Conservation (phyloP, 441 rosid genomes). For the Hypseocharis bilobata region DNA sequence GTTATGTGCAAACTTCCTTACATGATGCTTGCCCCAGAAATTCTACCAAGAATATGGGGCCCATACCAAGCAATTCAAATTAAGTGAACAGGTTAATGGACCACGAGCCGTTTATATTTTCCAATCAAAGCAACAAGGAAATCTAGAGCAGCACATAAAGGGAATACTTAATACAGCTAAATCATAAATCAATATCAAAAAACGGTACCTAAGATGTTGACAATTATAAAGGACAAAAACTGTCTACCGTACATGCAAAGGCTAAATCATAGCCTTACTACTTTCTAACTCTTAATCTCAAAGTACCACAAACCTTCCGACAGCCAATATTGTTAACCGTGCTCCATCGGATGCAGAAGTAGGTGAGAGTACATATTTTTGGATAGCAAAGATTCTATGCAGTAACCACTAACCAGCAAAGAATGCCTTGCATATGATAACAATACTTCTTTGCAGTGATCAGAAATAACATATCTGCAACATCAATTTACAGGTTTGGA, state of each 20-base stretch:
- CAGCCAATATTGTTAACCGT: constrained; percentile 19
- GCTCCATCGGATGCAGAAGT: constrained; percentile 22
- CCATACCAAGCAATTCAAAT: neutral
- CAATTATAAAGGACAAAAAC: neutral
- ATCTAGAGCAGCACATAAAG: neutral
- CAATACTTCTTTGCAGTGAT: constrained; percentile 11
- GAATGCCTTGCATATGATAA: constrained; percentile 5
- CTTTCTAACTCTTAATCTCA: too few relatives aligned
- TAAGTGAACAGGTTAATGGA: neutral
- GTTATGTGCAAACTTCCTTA: too few relatives aligned
- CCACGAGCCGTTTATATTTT: neutral
- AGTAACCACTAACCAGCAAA: constrained; percentile 19
- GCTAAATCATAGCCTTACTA: neutral
- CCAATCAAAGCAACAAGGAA: neutral
- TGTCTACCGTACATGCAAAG: neutral
- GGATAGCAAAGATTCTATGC: constrained; percentile 8
- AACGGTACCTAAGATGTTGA: neutral
- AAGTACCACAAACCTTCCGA: constrained; percentile 4
- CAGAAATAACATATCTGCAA: constrained; percentile 16
- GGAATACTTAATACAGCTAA: too few relatives aligned
- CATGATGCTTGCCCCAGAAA: too few relatives aligned
- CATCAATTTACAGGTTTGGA: neutral
- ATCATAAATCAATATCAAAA: too few relatives aligned
- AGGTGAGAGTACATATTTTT: constrained; percentile 13
- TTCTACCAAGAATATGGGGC: too few relatives aligned